Conservation (phyloP, 2,329 filamentous ascomycete genomes). For the Neonectria sp. region DNA sequence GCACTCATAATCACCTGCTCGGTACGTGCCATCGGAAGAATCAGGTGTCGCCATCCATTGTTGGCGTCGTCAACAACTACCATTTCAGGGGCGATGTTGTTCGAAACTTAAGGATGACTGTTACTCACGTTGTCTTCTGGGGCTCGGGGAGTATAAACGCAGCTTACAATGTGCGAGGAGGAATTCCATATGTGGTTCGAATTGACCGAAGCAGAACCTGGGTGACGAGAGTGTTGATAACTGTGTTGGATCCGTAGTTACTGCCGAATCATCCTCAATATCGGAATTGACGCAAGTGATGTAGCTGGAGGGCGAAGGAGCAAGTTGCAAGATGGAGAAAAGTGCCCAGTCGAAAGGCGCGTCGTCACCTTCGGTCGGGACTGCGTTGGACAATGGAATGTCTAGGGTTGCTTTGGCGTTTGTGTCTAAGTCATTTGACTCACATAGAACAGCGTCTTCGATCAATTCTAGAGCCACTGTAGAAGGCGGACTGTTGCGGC, state of each 20-base stretch:
- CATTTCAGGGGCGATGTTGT: constrained; percentile 41
- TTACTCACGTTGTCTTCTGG: neutral
- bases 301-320: neutral
- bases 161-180: constrained; percentile 27
- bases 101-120: constrained; percentile 29
- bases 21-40: constrained; percentile 38
- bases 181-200: constrained; percentile 17
- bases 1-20: constrained; percentile 44
- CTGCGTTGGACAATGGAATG: too few relatives aligned
- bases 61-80: constrained; percentile 40
- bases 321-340: neutral
- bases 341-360: neutral
- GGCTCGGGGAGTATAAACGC: too few relatives aligned
- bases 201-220: neutral
- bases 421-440: neutral
- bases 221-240: neutral
- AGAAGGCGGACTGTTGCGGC: neutral
- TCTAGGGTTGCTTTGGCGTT: neutral
- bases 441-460: too few relatives aligned
- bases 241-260: neutral
- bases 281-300: neutral
- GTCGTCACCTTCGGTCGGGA: neutral
- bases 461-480: neutral
- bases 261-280: neutral
- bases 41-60: constrained; percentile 41